phyloP scores from a whole-genome alignment of 495 filamentous ascomycete species.

The Aspergillus ostianus region DNA sequence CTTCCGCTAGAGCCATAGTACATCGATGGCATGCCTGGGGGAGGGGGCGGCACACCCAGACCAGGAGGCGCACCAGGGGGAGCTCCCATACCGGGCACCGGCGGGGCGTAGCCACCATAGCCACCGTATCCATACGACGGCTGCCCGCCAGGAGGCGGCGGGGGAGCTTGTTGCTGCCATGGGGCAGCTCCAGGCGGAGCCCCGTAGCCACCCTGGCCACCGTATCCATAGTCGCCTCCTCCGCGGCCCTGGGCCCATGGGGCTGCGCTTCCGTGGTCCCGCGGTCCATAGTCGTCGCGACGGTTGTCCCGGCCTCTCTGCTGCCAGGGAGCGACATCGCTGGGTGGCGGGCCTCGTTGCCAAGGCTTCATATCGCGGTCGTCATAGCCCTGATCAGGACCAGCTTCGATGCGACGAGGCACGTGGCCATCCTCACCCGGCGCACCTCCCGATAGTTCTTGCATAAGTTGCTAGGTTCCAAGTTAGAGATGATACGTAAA shows the following conservation, averaged over 20 bases:
- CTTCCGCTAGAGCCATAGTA: constrained; percentile 62
- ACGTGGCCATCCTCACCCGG: constrained; percentile 59
- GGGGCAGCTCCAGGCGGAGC: constrained; percentile 58
- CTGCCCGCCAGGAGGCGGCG: constrained; percentile 48
- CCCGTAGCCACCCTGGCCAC: constrained; percentile 32
- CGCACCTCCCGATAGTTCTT: constrained; percentile 85
- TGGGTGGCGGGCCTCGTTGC: constrained; percentile 76
- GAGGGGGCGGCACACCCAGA: constrained; percentile 64
- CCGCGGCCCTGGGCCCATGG: constrained; percentile 54
- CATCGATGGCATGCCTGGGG: constrained; percentile 67
- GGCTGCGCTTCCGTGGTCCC: constrained; percentile 44
- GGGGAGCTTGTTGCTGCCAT: constrained; percentile 60
- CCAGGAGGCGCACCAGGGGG: constrained; percentile 63
- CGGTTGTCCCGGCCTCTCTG: constrained; percentile 59
- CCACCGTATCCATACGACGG: constrained; percentile 52
- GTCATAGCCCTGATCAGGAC: constrained; percentile 57
- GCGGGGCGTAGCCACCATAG: constrained; percentile 57
- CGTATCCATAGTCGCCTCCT: constrained; percentile 51
- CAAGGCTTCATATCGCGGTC: constrained; percentile 76
- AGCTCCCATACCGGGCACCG: constrained; percentile 57
- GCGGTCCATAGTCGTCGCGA: constrained; percentile 50
- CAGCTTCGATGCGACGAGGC: constrained; percentile 83
- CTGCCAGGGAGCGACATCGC: constrained; percentile 78
- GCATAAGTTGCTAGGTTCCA: constrained; percentile 80
- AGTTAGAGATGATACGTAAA: constrained; percentile 26